Evolutionary conservation across 148 eudicot genomes (phyloP), one percentile per base, ranked within the genome.

Genomic region (Salicornia ramosissima): DNA sequence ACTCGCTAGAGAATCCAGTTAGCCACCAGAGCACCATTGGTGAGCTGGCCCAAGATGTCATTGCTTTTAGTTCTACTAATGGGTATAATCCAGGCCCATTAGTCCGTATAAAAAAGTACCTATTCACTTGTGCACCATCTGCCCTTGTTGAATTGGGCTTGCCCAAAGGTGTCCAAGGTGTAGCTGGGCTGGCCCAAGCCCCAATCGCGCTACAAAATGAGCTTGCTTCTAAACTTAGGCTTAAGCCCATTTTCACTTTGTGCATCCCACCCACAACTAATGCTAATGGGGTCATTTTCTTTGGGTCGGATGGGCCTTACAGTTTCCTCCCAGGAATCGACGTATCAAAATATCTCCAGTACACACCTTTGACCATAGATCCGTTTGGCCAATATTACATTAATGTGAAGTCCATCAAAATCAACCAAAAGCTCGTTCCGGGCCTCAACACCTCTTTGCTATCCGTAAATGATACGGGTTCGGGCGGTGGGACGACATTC

Each of bases 51-150:
- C 84, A 79, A 74, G 90, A 86, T 24, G 69, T 78, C 12, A 46
- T 86, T 10, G 43, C 80, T 29, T 68, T 86, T 31, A 80, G 71
- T 22, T 75, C 87, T 13, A 70, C 72, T 4, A 46, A 51, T 2
- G 89, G 86, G 19, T 67, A 65, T 0, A 75, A 64, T 30, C 70
- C 82, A 0, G 82, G 86, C 43, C 81, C 71, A 11, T n/a, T 34
- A 30, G 81, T 72, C 19, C 39, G 28, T 2, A 67, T 76, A 55
- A 78, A 51, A 1, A 72, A 81, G 29, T 86, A 80, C 60, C 68
- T 88, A 10, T 83, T 84, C 67, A 80, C 87, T 0, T 86, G 89
- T 31, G 65, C 88, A 0, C 88, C 88, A 50, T 81, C 86, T 0
- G 76, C 73, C 33, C 70, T 86, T 15, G 72, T 84, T 5, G 75